Percentiles rank a stretch among this genome's conserved stretches.
phyloP scores from a whole-genome alignment of 495 filamentous ascomycete genomes.

The Acidomyces sp. region DNA sequence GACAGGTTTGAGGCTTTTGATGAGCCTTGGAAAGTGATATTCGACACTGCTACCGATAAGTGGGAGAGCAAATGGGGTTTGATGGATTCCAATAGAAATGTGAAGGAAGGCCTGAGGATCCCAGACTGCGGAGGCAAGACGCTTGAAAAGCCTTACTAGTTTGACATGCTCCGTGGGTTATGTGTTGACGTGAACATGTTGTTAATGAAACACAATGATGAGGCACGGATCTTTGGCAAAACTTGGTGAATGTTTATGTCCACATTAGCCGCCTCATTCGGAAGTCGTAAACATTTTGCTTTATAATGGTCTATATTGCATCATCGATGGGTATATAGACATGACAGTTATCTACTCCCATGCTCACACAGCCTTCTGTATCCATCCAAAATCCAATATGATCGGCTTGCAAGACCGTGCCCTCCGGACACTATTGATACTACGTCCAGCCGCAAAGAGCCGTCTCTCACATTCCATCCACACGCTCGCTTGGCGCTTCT shows the following conservation, averaged over 20 bases:
- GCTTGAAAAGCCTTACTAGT: slow-evolving; percentile 3
- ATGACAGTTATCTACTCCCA: too few relatives aligned
- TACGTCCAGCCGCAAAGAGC: not conserved
- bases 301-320: too few relatives aligned
- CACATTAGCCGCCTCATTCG: too few relatives aligned
- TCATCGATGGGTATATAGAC: too few relatives aligned
- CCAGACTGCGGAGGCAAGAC: slow-evolving; percentile 70
- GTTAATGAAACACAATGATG: too few relatives aligned
- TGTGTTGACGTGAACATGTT: too few relatives aligned
- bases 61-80: slow-evolving; percentile 98
- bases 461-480: slow-evolving; percentile 12
- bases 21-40: slow-evolving; percentile 81
- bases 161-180: too few relatives aligned
- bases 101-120: slow-evolving; percentile 77
- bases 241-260: too few relatives aligned
- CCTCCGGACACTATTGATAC: slow-evolving; percentile 5
- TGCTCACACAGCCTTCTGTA: slow-evolving; percentile 3
- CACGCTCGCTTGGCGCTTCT: slow-evolving; percentile 4
- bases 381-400: slow-evolving; percentile 11
- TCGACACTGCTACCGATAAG: slow-evolving; percentile 49
- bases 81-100: slow-evolving; percentile 70
- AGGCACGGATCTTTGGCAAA: too few relatives aligned
- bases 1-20: slow-evolving; percentile 84
- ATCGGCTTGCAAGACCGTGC: not conserved
- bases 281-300: too few relatives aligned